Evolutionary conservation across 805 yeast species (phyloP), one percentile per base, ranked within the genome.

Genomic region (Sugiyamaella floridensis): DNA sequence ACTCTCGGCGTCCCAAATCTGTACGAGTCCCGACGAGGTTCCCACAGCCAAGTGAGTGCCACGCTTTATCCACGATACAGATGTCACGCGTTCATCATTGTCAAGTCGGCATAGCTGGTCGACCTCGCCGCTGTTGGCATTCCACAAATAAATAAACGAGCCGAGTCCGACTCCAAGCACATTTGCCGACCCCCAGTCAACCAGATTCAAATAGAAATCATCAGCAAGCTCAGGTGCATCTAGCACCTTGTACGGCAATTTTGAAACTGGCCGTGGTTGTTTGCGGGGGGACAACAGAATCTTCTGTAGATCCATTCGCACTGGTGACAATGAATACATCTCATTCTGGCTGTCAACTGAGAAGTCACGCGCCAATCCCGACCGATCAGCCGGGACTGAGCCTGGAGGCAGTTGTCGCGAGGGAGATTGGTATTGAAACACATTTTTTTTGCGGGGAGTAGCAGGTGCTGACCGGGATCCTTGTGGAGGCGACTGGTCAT

Each of bases 181-280:
- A 67, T 92, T 95, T 53, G 84, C 88, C 22, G 88, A 79, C 0
- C 97, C 96, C 99, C 99, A 92, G 66, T 93, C 98, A 1, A 93
- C 86, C 52, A 93, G 74, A 62, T 93, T 93, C 48, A 89, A 76
- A 66, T 92, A 92, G 64, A 90, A 92, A 66, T 92, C 98, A 66
- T 93, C 98, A 5, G 89, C 89, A 19, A 93, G 73, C 47, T 89
- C 96, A 0, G 98, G 99, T 0, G 99, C 99, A 70, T 92, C 99
- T 44, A 92, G 76, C 4, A 92, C 97, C 52, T 96, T 76, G 63
- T 85, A 89, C 0, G 99, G 98, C 0, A 89, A 87, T 63, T 86
- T 87, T 2, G 93, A 76, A 18, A 93, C 86, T 29, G 79, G 77
- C 45, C 99, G 72, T 1, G 85, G 80, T 62, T 81, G 85, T 68